Conservation (phyloP, 225 moss, liverwort and hornwort species). For the Pseudoscleropodium purum region DNA sequence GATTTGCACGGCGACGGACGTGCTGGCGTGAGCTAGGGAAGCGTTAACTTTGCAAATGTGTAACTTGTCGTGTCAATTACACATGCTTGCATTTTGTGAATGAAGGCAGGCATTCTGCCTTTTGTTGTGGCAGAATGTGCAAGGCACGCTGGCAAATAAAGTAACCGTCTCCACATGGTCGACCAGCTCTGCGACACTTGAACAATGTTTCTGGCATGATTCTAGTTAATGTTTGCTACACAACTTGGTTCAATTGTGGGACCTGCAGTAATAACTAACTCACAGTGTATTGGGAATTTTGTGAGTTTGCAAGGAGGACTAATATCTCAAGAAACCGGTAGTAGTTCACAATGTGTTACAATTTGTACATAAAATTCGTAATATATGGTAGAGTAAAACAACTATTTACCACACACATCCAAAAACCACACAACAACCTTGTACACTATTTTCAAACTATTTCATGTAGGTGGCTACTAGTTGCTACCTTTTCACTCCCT, state of each 20-base stretch:
- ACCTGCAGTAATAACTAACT: neutral
- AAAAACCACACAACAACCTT: too few relatives aligned
- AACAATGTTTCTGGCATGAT: neutral
- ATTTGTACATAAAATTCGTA: neutral
- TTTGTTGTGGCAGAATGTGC: neutral
- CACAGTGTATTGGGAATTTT: neutral
- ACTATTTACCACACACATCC: too few relatives aligned
- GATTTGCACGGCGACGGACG: neutral
- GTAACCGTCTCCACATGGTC: neutral
- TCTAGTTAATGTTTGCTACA: neutral
- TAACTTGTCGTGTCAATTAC: conserved; percentile 27
- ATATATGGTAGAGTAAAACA: too few relatives aligned
- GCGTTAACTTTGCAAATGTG: neutral
- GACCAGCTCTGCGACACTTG: neutral
- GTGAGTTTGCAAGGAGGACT: neutral
- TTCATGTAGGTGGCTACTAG: rapidly evolving
- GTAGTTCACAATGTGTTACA: neutral
- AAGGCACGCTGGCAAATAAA: neutral
- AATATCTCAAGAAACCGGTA: neutral
- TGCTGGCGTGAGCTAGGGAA: neutral
- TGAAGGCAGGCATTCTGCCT: neutral
- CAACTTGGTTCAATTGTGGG: neutral
- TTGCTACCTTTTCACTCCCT: neutral
- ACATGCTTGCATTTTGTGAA: neutral
- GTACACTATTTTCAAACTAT: neutral